These are phyloP conservation scores for Ramalina peruviana DNA, from an alignment of 495 filamentous ascomycete genomes.

Conservation along the genomic window DNA sequence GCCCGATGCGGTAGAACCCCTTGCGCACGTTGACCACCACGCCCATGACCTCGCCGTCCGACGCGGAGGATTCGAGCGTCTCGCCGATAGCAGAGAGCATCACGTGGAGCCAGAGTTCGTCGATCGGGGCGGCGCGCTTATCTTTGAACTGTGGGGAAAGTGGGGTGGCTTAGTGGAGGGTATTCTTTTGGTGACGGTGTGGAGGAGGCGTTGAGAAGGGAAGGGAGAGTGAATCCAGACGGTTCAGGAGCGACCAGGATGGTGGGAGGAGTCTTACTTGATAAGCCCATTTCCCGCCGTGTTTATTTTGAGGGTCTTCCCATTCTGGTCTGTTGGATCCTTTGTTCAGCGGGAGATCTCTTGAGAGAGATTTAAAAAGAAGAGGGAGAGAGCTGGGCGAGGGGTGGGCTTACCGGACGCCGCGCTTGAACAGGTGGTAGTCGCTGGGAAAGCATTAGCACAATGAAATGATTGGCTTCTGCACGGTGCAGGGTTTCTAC, in stretches of 20 bases:
- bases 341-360: not conserved
- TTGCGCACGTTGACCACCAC: conserved; percentile 98
- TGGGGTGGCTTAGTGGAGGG: not conserved
- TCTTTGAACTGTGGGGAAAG: conserved; percentile 62
- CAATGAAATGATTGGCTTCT: not conserved
- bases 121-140: conserved; percentile 77
- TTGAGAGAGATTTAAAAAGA: not conserved
- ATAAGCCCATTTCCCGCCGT: conserved; percentile 46
- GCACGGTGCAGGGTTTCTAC: not conserved
- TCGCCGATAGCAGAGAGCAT: conserved; percentile 96
- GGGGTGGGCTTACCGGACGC: conserved; percentile 41
- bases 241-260: not conserved
- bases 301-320: conserved; percentile 97
- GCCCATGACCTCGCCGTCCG: conserved; percentile 93
- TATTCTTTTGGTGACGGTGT: not conserved
- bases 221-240: not conserved
- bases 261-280: not conserved
- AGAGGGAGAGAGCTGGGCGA: not conserved
- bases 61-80: conserved; percentile 71
- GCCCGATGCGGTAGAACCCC: conserved; percentile 88
- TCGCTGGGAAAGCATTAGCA: conserved; percentile 29
- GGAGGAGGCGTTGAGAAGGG: not conserved
- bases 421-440: conserved; percentile 98
- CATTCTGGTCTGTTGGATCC: conserved; percentile 52
- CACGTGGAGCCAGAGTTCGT: conserved; percentile 91